These are phyloP conservation scores for Coffea humblotiana DNA, from an alignment of 305 asterid genomes.

Conservation along the genomic window DNA sequence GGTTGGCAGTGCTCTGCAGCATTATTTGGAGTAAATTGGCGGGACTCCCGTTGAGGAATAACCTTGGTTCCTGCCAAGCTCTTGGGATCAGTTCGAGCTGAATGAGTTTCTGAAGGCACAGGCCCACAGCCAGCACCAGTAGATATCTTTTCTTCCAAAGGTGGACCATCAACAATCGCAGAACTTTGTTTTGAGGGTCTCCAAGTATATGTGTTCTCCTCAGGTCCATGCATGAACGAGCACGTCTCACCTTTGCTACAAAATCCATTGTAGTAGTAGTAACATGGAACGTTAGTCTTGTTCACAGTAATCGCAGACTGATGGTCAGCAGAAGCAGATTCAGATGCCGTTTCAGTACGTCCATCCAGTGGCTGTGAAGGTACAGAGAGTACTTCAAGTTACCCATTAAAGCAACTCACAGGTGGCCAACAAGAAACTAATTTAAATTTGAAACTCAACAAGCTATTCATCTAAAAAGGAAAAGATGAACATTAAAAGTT, in stretches of 20 bases:
- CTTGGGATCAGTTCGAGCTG: conserved; percentile 17
- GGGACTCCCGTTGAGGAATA: conserved; percentile 15
- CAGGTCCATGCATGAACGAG: conserved; percentile 35
- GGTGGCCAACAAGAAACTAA: conserved; percentile 3
- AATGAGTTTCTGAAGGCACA: conserved; percentile 17
- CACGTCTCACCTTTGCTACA: conserved; percentile 48
- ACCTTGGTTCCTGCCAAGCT: conserved; percentile 13
- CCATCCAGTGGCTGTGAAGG: conserved; percentile 38
- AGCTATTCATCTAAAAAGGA: not conserved
- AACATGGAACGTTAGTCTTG: conserved; percentile 36
- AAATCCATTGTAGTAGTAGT: conserved; percentile 36
- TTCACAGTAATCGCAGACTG: conserved; percentile 25
- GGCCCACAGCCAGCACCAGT: conserved; percentile 25
- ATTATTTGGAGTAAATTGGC: conserved; percentile 3
- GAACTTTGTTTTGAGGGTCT: conserved; percentile 25
- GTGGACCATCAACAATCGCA: conserved; percentile 19
- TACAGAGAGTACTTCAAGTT: conserved; percentile 8
- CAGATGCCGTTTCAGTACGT: conserved; percentile 24
- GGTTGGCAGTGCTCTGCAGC: conserved; percentile 9
- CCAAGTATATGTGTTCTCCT: conserved; percentile 17
- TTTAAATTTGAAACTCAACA: conserved; percentile 6
- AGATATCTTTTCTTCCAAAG: conserved; percentile 27
- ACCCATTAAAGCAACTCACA: not conserved
- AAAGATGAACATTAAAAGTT: not conserved
- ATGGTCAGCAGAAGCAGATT: conserved; percentile 18